Evolutionary conservation across 2,329 filamentous ascomycete species (phyloP).

Genomic region (Dissoconium aciculare): DNA sequence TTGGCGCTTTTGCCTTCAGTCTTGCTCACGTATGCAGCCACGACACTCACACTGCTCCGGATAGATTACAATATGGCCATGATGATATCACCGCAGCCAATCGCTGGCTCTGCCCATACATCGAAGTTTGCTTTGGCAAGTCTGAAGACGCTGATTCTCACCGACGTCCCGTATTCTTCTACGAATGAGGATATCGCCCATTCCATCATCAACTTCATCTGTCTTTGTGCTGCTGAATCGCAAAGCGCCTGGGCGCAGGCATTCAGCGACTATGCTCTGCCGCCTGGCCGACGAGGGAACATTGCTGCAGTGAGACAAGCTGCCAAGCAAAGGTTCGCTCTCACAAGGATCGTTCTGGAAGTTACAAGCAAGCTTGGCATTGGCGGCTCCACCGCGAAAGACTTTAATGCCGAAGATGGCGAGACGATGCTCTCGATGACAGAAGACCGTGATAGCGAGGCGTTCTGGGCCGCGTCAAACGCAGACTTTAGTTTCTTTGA

Average conservation of each 20-base stretch:
- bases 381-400: not conserved
- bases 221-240: conserved; percentile 41
- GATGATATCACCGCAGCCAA: not conserved
- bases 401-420: conserved; percentile 37
- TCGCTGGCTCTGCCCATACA: not conserved
- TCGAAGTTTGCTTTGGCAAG: conserved; percentile 32
- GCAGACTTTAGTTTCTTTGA: conserved; percentile 43
- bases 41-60: conserved; percentile 39
- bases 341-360: conserved; percentile 43
- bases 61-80: conserved; percentile 33
- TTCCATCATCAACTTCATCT: conserved; percentile 39
- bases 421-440: conserved; percentile 38
- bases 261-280: conserved; percentile 41
- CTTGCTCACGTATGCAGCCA: conserved; percentile 32
- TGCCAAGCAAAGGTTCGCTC: conserved; percentile 33
- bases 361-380: conserved; percentile 27
- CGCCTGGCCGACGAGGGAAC: conserved; percentile 39
- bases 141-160: conserved; percentile 40
- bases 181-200: conserved; percentile 27
- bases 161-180: conserved; percentile 34
- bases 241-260: conserved; percentile 39
- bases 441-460: conserved; percentile 44
- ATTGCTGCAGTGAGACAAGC: conserved; percentile 32
- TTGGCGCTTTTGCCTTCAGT: conserved; percentile 25
- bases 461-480: conserved; percentile 43